Evolutionary conservation across 169 alveolate species (phyloP).

Genomic region (Sarcocystis neurona): DNA sequence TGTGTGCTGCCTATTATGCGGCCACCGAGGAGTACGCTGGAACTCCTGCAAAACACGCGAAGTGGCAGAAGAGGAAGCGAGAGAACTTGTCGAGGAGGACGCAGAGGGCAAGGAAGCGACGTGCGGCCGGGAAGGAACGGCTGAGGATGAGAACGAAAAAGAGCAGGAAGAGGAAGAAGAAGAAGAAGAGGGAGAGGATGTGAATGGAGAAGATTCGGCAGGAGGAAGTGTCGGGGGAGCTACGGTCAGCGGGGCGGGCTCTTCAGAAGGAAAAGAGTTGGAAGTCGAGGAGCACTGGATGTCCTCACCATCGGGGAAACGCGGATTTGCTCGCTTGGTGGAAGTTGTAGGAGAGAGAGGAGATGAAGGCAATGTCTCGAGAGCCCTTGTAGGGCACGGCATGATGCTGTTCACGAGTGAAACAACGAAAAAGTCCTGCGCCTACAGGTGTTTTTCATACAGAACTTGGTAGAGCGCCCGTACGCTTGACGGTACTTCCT

Average conservation of each 20-base stretch:
- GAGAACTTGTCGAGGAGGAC: neutral
- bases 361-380: neutral
- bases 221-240: neutral
- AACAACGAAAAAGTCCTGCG: neutral
- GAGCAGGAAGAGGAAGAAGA: neutral
- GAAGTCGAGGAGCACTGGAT: neutral
- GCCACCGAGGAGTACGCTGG: too few species aligned
- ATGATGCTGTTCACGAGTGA: too few species aligned
- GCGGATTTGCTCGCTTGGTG: too few species aligned
- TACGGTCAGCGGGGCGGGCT: neutral
- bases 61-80: neutral
- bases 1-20: too few species aligned
- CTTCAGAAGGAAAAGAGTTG: neutral
- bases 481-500: neutral
- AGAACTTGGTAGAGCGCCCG: neutral
- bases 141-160: neutral
- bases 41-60: neutral
- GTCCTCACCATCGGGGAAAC: too few species aligned
- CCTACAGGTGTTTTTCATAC: neutral
- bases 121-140: neutral
- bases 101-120: neutral
- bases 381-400: constrained; percentile 19
- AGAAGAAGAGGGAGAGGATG: neutral
- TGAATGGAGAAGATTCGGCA: neutral
- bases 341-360: neutral